A percentile compares a stretch with the other conserved stretches of the same genome.
Evolutionary conservation across 1,284 basidiomycete genomes (phyloP).

Genomic region (Cutaneotrichosporon mucoides): DNA sequence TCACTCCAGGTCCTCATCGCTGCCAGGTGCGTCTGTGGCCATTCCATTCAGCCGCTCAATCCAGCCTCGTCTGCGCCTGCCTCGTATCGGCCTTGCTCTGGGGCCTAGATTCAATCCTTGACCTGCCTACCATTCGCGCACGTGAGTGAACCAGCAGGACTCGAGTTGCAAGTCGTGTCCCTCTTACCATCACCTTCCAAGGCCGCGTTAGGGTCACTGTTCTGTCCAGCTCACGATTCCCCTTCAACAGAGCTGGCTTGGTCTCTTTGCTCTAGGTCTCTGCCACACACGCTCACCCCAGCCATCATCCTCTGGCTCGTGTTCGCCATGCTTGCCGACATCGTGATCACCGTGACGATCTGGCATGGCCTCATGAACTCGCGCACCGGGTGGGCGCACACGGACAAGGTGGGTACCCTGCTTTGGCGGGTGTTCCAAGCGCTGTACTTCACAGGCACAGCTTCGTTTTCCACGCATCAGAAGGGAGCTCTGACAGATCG

Average conservation of each 20-base stretch:
- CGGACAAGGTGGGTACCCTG: slow-evolving; percentile 14
- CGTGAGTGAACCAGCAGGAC: background rate
- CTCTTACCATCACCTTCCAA: too few relatives aligned
- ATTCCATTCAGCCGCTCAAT: background rate
- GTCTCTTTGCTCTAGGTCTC: too few relatives aligned
- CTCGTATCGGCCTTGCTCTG: background rate
- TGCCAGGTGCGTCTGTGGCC: background rate
- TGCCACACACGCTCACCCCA: background rate
- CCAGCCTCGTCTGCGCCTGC: background rate
- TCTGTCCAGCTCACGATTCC: too few relatives aligned
- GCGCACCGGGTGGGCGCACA: slow-evolving; percentile 32
- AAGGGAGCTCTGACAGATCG: too few relatives aligned
- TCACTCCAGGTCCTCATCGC: background rate
- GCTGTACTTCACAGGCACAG: too few relatives aligned
- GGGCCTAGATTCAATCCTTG: background rate
- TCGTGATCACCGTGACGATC: slow-evolving; percentile 28
- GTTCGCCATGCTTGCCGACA: slow-evolving; percentile 25
- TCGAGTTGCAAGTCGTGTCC: too few relatives aligned
- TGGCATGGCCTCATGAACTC: slow-evolving; percentile 22
- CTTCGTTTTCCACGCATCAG: too few relatives aligned
- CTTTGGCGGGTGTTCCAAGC: background rate
- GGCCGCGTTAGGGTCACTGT: too few relatives aligned
- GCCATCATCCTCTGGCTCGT: slow-evolving; percentile 16
- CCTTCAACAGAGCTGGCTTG: too few relatives aligned
- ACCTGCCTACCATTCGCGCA: background rate